Evolutionary conservation across 495 filamentous ascomycete species (phyloP), one percentile per base, ranked within the genome.

Genomic region (Hyaloscypha bicolor): DNA sequence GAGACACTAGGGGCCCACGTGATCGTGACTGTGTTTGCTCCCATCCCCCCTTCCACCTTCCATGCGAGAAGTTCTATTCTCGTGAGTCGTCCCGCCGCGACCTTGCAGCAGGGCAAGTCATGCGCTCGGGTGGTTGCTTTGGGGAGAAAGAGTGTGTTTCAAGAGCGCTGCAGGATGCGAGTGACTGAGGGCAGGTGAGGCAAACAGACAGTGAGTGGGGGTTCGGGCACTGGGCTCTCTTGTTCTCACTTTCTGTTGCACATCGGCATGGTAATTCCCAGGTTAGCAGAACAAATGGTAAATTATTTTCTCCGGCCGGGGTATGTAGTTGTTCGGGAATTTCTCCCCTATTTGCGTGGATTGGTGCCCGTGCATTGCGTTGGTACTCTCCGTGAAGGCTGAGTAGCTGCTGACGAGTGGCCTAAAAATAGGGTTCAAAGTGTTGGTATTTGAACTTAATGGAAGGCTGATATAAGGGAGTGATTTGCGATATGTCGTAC

Each of bases 271-370:
- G 32, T 9, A 6, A 21, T 16, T 30, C 31, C 56, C 56, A 60
- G 56, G 56, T 60, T 33, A 60, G 30, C 42, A 48, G 42, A 48
- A 48, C 42, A 56, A 12, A 32, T 31, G 53, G 53, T 56, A 56
- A 56, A 53, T 53, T 53, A 5, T 29, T 53, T 29, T 37, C 35
- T 37, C 35, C 35, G 35, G 35, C 6, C 35, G 35, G 25, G 35
- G 35, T 37, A 37, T 37, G 1, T 3, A 37, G 35, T 12, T 37
- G 35, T 12, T 37, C 35, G 35, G 35, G 35, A 37, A 37, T 37
- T 48, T 57, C 63, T 64, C 33, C 64, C 65, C 60, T 64, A 66
- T 62, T 55, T 71, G 66, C 52, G 62, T 14, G 63, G 60, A 31
- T 57, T 32, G 39, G 53, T 62, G 21, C 22, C 45, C 60, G 64